Evolutionary conservation across 106 monocot species (phyloP), one percentile per base, ranked within the genome.

Genomic region (Allium fistulosum): DNA sequence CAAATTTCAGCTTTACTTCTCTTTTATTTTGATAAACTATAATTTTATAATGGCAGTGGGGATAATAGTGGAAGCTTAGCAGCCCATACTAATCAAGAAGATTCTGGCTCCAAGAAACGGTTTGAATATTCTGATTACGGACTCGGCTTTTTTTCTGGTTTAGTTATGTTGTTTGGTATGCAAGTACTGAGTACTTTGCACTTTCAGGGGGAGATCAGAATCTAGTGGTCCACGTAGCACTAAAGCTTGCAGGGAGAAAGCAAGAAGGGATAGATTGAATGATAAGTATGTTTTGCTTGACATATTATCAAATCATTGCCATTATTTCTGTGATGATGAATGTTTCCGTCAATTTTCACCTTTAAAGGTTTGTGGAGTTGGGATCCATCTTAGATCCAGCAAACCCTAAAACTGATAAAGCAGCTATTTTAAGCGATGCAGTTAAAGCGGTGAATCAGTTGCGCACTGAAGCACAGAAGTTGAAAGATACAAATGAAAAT

Each of bases 201-300:
- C 56, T 51, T 57, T 63, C 74, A 91, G 90, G 71, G 72, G 22
- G 14, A 86, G 86, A 49, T 53, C 78, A 72, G 86, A 87, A 62
- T 77, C 86, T 10, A 58, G 65, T 50, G 58, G 65, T 61, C 53
- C 8, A n/a, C 75, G 79, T 9, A 72, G 79, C 50, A 84, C 90
- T 8, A 91, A 91, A 73, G 90, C 90, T 69, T 91, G 84, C 69
- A 79, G 86, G 77, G 90, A 91, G 77, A 91, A 91, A 69, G 77
- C 87, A 79, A 83, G 86, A 75, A 86, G 90, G 63, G 90, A 91
- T 48, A 91, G 57, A 61, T 65, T 91, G 77, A 91, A 91, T 79
- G 90, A 91, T 59, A 91, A 76, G 90, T 87, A 80, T 57, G 68
- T 53, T 15, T 5, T 37, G 37, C 37, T 37, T 37, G 37, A 37